phyloP scores from a whole-genome alignment of 768 basidiomycete species.

The Nidularia sp. region DNA sequence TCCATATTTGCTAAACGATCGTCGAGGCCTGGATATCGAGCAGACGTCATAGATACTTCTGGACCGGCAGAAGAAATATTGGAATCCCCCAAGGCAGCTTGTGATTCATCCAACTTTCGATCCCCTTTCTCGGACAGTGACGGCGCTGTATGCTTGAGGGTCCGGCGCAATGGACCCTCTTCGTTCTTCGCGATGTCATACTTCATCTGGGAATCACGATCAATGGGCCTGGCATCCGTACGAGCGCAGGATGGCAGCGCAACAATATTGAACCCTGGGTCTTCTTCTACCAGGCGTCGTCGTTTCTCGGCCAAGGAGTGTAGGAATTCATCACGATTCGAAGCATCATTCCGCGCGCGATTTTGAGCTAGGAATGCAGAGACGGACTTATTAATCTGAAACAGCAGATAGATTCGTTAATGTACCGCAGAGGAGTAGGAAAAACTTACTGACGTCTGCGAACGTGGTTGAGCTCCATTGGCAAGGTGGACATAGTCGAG shows the following conservation, averaged over 20 bases:
- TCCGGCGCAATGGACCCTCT: constrained; percentile 69
- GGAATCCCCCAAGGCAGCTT: constrained; percentile 6
- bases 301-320: constrained; percentile 54
- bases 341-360: constrained; percentile 68
- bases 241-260: constrained; percentile 61
- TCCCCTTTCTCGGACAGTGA: background rate
- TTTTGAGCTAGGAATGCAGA: constrained; percentile 69
- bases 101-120: background rate
- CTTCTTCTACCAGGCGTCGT: constrained; percentile 30
- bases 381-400: constrained; percentile 66
- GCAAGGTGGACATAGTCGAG: constrained; percentile 53
- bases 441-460: constrained; percentile 56
- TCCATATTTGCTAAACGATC: constrained; percentile 68
- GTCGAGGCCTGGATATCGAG: constrained; percentile 54
- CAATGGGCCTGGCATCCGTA: constrained; percentile 63
- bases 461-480: constrained; percentile 40
- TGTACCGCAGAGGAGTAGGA: background rate
- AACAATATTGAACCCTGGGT: constrained; percentile 7
- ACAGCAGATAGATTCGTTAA: constrained; percentile 2
- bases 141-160: constrained; percentile 29
- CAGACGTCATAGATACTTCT: constrained; percentile 25
- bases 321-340: constrained; percentile 76
- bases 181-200: constrained; percentile 87
- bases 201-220: constrained; percentile 78
- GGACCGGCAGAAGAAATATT: background rate